Conservation (phyloP, 345 rosid species). For the Syzygium oleosum region DNA sequence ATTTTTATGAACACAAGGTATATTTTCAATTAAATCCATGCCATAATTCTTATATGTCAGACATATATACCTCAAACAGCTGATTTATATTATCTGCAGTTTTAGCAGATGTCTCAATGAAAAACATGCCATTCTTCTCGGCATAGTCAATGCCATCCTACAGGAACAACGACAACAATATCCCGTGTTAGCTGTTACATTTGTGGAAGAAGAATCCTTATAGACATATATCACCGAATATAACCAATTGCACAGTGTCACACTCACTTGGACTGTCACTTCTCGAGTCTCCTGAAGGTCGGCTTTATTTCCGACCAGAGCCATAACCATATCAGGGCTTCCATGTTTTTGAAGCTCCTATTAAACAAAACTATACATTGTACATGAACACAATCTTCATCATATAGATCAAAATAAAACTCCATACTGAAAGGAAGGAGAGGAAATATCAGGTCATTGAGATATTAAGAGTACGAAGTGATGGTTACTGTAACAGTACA, state of each 20-base stretch:
- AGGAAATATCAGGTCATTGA: neutral
- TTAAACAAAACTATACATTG: slow-evolving; percentile 2
- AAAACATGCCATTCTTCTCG: slow-evolving; percentile 97
- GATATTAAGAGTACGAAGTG: neutral
- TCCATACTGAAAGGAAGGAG: neutral
- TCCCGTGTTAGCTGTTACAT: neutral
- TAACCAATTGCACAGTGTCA: neutral
- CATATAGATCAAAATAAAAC: neutral
- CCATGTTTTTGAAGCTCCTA: slow-evolving; percentile 99
- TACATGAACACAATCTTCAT: neutral
- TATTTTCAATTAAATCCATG: neutral
- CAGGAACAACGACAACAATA: slow-evolving; percentile 3
- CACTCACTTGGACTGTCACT: slow-evolving; percentile 65
- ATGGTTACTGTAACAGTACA: neutral
- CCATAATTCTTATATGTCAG: neutral
- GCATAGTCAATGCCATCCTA: slow-evolving; percentile 92
- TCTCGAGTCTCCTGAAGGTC: slow-evolving; percentile 84
- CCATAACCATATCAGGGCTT: slow-evolving; percentile 90
- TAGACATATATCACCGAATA: neutral
- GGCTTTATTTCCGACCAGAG: slow-evolving; percentile 97
- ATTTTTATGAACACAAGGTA: neutral
- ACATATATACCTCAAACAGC: slow-evolving; percentile 60
- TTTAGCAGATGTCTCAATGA: slow-evolving; percentile 95
- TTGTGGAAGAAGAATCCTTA: neutral
- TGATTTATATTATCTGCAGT: slow-evolving; percentile 93